Base-by-base conservation (phyloP, 2,329 filamentous ascomycete genomes). In the Septoria petroselini region DNA sequence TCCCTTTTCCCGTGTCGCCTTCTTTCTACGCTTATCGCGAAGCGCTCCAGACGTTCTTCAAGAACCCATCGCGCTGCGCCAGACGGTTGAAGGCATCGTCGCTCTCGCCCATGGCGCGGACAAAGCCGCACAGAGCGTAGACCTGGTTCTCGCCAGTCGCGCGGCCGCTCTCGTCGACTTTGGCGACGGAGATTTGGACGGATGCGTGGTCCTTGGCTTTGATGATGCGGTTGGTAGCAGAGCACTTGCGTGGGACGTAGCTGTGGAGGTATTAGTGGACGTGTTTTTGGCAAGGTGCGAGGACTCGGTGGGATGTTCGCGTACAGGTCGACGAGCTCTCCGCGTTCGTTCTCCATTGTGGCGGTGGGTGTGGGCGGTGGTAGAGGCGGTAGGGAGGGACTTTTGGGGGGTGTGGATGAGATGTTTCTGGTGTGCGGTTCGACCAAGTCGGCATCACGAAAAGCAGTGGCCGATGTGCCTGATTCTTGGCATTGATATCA, bases 121-220 rank as follows among this genome's bases (percentile, higher is more conserved):
- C 88, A 80, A 97, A 98, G 62, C 93, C 93, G 79, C 87, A 95
- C 62, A 98, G 86, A 67, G 93, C 91, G 74, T 95, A 98, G 72
- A 88, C 85, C 77, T 96, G 87, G 85, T 91, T 95, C 81, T 96
- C 93, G 76, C 91, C 90, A 65, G 88, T 89, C 78, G 91, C 90
- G 69, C 91, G 88, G 74, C 93, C 93, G 80, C 91, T 94, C 85
- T 98, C 93, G 76, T 97, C 91, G 68, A 98, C 93, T 82, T 96
- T 97, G 76, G 86, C 91, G 73, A 98, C 81, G 68, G 86, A 88
- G 76, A 98, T 89, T 79, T 98, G 93, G 68, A 97, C 93, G 59
- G 88, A 95, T 69, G 89, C 91, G 83, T 98, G 93, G 80, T 98
- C 93, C 82, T 97, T 96, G 81, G 93, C 90, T 82, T 96, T 96